phyloP scores from a whole-genome alignment of 2,329 filamentous ascomycete genomes.

The Pseudogymnoascus sp. region DNA sequence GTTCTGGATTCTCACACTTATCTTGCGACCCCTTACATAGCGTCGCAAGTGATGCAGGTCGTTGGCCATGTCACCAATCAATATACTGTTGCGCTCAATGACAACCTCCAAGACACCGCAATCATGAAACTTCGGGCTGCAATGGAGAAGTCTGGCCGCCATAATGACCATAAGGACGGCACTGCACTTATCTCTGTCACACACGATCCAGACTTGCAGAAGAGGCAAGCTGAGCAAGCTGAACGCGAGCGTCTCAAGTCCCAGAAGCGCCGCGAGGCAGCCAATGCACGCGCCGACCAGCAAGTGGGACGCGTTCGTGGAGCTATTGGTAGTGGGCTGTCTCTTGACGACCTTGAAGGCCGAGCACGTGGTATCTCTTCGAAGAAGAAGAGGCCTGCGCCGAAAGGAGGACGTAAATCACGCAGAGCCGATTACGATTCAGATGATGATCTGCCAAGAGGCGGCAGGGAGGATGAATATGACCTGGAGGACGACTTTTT shows the following conservation, averaged over 20 bases:
- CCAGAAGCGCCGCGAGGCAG: constrained; percentile 58
- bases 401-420: constrained; percentile 44
- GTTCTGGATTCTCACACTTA: constrained; percentile 69
- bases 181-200: constrained; percentile 62
- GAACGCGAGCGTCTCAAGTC: constrained; percentile 65
- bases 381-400: constrained; percentile 43
- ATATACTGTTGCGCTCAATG: constrained; percentile 59
- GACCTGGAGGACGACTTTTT: constrained; percentile 75
- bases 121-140: constrained; percentile 58
- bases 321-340: constrained; percentile 48
- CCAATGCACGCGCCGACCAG: constrained; percentile 55
- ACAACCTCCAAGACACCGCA: constrained; percentile 61
- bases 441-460: constrained; percentile 60
- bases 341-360: constrained; percentile 63
- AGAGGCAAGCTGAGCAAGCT: constrained; percentile 62
- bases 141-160: constrained; percentile 47
- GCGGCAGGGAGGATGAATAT: constrained; percentile 59
- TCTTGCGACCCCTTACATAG: constrained; percentile 61
- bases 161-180: constrained; percentile 44
- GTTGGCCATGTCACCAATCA: constrained; percentile 70
- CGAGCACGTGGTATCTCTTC: constrained; percentile 29
- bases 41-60: constrained; percentile 59
- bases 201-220: constrained; percentile 67
- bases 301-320: constrained; percentile 36
- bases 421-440: constrained; percentile 62